phyloP scores from a whole-genome alignment of 2,329 filamentous ascomycete species.

The Monilinia polystroma region DNA sequence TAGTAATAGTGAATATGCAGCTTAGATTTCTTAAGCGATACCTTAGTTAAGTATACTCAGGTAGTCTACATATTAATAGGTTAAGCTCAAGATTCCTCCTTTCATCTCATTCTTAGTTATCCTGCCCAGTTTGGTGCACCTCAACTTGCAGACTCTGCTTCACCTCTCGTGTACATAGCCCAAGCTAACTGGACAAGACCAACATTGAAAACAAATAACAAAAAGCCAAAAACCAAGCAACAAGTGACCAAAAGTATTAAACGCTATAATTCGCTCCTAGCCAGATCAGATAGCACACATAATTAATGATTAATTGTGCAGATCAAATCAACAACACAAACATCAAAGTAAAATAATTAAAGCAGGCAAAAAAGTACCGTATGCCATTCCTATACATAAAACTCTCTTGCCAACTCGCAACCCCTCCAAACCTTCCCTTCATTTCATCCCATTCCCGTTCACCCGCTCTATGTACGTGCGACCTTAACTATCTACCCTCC shows the following conservation, averaged over 20 bases:
- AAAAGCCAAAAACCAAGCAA: neutral
- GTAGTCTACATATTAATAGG: too few species aligned
- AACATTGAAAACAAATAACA: too few species aligned
- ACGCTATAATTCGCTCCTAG: neutral
- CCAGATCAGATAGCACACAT: neutral
- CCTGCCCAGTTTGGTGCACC: too few species aligned
- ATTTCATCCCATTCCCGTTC: neutral
- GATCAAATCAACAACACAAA: conserved; percentile 14
- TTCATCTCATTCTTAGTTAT: neutral
- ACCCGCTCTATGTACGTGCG: conserved; percentile 6
- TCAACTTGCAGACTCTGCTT: neutral
- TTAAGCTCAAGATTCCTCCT: neutral
- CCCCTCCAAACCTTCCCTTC: neutral
- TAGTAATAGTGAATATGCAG: too few species aligned
- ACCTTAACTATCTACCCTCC: conserved; percentile 8
- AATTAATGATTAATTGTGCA: neutral
- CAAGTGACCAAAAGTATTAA: neutral
- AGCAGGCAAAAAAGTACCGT: conserved; percentile 17
- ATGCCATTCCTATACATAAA: conserved; percentile 17
- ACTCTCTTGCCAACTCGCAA: conserved; percentile 2
- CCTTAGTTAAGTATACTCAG: too few species aligned
- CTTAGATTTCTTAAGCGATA: too few species aligned
- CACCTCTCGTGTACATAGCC: neutral
- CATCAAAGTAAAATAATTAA: conserved; percentile 2
- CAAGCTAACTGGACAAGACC: neutral